Evolutionary conservation across 768 basidiomycete genomes (phyloP).

Genomic region (Kwoniella mangroviensis): DNA sequence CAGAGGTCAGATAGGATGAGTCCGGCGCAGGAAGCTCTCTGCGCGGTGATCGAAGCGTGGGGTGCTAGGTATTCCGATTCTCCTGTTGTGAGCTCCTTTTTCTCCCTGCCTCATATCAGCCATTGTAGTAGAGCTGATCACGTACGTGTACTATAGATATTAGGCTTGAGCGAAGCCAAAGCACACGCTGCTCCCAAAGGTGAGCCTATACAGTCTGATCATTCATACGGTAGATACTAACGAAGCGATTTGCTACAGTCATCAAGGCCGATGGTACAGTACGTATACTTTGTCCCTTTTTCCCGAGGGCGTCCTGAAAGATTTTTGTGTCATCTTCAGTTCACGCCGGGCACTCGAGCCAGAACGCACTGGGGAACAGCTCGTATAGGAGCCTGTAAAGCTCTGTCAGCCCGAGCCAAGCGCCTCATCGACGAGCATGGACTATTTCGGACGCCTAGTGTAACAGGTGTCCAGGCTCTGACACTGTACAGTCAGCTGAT

Average conservation of each 20-base stretch:
- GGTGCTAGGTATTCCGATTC: conserved; percentile 45
- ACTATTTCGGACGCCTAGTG: conserved; percentile 26
- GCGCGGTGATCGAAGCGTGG: conserved; percentile 44
- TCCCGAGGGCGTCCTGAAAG: neutral
- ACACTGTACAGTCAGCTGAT: conserved; percentile 30
- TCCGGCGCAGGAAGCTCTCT: conserved; percentile 36
- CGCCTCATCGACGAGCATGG: conserved; percentile 33
- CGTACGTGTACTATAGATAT: conserved; percentile 15
- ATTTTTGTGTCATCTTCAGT: conserved; percentile 10
- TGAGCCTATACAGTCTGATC: conserved; percentile 1
- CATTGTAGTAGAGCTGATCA: neutral
- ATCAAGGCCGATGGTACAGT: conserved; percentile 39
- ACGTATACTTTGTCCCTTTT: conserved; percentile 7
- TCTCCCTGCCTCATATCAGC: too few relatives aligned
- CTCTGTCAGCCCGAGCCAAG: conserved; percentile 30
- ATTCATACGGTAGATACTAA: neutral
- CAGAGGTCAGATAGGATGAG: conserved; percentile 38
- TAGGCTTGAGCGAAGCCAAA: conserved; percentile 29
- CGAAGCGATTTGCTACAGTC: conserved; percentile 25
- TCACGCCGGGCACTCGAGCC: conserved; percentile 38
- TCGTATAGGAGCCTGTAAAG: conserved; percentile 32
- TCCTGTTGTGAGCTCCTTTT: conserved; percentile 32
- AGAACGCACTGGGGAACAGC: conserved; percentile 42
- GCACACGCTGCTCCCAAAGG: conserved; percentile 38
- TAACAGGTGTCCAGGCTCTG: conserved; percentile 41